These are phyloP conservation scores for Termitomyces sp. DNA, from an alignment of 768 basidiomycete genomes.

Conservation along the genomic window DNA sequence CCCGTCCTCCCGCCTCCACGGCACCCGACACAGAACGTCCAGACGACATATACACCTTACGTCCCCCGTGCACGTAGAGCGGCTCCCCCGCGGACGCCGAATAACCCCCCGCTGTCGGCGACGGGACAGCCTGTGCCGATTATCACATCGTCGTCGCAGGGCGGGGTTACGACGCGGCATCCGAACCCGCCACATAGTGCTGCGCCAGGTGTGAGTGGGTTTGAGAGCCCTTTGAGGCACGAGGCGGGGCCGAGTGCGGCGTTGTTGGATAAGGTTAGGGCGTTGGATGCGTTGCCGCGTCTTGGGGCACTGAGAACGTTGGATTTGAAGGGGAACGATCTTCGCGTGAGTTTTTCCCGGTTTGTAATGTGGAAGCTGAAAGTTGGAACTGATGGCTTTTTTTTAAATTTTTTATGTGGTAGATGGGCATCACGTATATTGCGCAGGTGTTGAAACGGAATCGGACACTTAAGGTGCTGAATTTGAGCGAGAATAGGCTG, in stretches of 20 bases:
- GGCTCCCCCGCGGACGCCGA: conserved; percentile 41
- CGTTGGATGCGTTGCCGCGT: conserved; percentile 84
- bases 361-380: not conserved
- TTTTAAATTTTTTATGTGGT: conserved; percentile 18
- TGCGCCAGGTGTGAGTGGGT: conserved; percentile 18
- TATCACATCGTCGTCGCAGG: conserved; percentile 63
- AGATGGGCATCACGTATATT: conserved; percentile 82
- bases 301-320: conserved; percentile 85
- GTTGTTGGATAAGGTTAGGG: conserved; percentile 82
- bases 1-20: conserved; percentile 37
- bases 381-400: conserved; percentile 7
- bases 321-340: conserved; percentile 91
- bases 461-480: conserved; percentile 90
- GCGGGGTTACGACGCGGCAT: conserved; percentile 50
- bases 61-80: conserved; percentile 46
- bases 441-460: conserved; percentile 97
- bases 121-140: conserved; percentile 54
- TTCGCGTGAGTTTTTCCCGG: conserved; percentile 58
- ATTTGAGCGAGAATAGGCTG: conserved; percentile 92
- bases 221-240: conserved; percentile 28
- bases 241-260: conserved; percentile 66
- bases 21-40: conserved; percentile 49
- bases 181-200: conserved; percentile 23
- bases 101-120: conserved; percentile 36
- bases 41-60: conserved; percentile 83